phyloP scores from a whole-genome alignment of 495 filamentous ascomycete species.

The Podospora sp. region DNA sequence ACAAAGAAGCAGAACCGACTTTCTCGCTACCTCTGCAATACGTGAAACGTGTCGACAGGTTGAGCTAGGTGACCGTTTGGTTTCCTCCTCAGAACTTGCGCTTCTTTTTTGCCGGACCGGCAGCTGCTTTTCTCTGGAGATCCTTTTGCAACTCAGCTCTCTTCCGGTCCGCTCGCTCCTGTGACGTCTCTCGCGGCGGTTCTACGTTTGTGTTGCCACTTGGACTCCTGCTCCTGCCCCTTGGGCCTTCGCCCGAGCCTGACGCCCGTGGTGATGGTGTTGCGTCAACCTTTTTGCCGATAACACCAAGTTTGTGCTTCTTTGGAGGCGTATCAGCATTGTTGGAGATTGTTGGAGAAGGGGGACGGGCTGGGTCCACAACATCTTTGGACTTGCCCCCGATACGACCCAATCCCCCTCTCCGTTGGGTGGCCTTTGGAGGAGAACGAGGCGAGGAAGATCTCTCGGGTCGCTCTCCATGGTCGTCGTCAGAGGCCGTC shows the following conservation, averaged over 20 bases:
- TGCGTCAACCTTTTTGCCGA: constrained; percentile 35
- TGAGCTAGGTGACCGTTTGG: neutral
- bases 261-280: constrained; percentile 18
- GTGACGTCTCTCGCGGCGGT: constrained; percentile 42
- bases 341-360: constrained; percentile 20
- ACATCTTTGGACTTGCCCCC: constrained; percentile 37
- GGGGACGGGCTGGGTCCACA: constrained; percentile 20
- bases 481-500: constrained; percentile 46
- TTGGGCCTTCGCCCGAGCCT: constrained; percentile 16
- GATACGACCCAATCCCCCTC: constrained; percentile 45
- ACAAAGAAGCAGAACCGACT: neutral
- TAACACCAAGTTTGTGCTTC: constrained; percentile 40
- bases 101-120: constrained; percentile 68
- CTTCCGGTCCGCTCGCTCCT: constrained; percentile 64
- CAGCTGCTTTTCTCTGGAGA: constrained; percentile 64
- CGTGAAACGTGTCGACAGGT: neutral
- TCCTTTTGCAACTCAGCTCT: constrained; percentile 65
- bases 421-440: constrained; percentile 27
- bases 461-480: constrained; percentile 16
- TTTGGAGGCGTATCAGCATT: constrained; percentile 19
- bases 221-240: constrained; percentile 27
- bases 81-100: constrained; percentile 54
- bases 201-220: constrained; percentile 17
- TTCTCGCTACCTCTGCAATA: neutral
- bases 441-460: constrained; percentile 19